These are phyloP conservation scores for Nigrospora osmanthi DNA, from an alignment of 2,329 filamentous ascomycete species.

Conservation along the genomic window DNA sequence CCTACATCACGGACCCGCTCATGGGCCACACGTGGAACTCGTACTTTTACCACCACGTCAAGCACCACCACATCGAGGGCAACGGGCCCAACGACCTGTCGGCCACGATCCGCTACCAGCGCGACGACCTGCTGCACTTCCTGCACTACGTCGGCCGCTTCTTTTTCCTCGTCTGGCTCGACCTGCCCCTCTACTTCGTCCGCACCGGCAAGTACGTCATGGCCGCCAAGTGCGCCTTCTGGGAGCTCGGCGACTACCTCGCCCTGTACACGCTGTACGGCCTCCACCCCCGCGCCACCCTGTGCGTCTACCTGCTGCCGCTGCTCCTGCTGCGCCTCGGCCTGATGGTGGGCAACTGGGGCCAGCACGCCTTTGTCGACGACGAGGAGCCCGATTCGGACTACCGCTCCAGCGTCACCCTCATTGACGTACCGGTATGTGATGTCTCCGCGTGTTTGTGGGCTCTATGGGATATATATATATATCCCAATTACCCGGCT, in stretches of 20 bases:
- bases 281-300: constrained; percentile 45
- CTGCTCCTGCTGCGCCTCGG: constrained; percentile 59
- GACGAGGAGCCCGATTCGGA: constrained; percentile 68
- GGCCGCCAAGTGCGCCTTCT: constrained; percentile 49
- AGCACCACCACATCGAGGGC: constrained; percentile 76
- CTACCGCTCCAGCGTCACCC: constrained; percentile 69
- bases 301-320: constrained; percentile 61
- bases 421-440: constrained; percentile 70
- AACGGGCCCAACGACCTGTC: constrained; percentile 72
- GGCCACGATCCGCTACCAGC: constrained; percentile 68
- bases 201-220: constrained; percentile 48
- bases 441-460: too few relatives aligned
- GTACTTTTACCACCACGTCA: constrained; percentile 81
- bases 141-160: constrained; percentile 68
- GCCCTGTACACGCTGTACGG: constrained; percentile 42
- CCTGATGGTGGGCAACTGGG: constrained; percentile 79
- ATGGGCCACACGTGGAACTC: constrained; percentile 83
- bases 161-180: constrained; percentile 65
- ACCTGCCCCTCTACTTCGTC: constrained; percentile 67
- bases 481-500: neutral
- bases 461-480: constrained; percentile 6
- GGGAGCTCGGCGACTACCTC: constrained; percentile 51
- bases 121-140: constrained; percentile 60
- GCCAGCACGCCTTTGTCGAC: constrained; percentile 76
- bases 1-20: constrained; percentile 66